Percentiles rank a stretch among this genome's conserved stretches.
Conservation (phyloP, 2,329 filamentous ascomycete species). For the Paracoccidioides lutzii region DNA sequence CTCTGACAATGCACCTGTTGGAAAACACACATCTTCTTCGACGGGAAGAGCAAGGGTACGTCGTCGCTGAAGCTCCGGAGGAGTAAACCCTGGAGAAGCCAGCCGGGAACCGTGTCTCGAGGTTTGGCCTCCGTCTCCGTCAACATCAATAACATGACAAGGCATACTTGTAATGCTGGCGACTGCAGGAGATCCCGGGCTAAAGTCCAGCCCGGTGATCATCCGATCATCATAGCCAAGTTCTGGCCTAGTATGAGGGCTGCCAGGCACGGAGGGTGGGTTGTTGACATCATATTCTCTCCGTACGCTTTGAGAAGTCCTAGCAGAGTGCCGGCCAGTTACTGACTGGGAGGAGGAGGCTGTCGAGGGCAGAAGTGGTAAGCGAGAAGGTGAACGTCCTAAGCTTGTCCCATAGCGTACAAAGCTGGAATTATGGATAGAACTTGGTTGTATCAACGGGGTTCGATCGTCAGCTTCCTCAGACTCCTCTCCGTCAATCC, state of each 20-base stretch:
- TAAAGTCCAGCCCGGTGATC: conserved; percentile 31
- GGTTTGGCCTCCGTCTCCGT: conserved; percentile 18
- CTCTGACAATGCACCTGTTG: conserved; percentile 64
- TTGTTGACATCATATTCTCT: conserved; percentile 51
- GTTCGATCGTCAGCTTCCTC: conserved; percentile 11
- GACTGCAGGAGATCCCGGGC: conserved; percentile 23
- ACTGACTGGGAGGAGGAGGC: neutral
- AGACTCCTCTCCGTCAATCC: conserved; percentile 7
- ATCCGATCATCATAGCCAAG: conserved; percentile 43
- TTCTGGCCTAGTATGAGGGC: conserved; percentile 42
- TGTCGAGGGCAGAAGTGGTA: neutral
- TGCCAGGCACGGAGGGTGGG: conserved; percentile 48
- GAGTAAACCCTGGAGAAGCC: conserved; percentile 25
- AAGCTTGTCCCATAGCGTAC: conserved; percentile 8
- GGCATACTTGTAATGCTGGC: conserved; percentile 13
- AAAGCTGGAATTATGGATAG: conserved; percentile 8
- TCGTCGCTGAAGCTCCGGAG: conserved; percentile 34
- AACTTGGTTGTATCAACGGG: conserved; percentile 10
- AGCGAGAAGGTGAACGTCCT: neutral
- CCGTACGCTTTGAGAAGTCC: conserved; percentile 6
- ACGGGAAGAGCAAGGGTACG: conserved; percentile 51
- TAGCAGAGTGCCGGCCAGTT: conserved; percentile 1
- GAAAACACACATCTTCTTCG: conserved; percentile 87
- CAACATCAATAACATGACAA: conserved; percentile 34
- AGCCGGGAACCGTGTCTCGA: conserved; percentile 21